Base-by-base conservation (phyloP, 768 basidiomycete species). In the Pleurotus tuoliensis region DNA sequence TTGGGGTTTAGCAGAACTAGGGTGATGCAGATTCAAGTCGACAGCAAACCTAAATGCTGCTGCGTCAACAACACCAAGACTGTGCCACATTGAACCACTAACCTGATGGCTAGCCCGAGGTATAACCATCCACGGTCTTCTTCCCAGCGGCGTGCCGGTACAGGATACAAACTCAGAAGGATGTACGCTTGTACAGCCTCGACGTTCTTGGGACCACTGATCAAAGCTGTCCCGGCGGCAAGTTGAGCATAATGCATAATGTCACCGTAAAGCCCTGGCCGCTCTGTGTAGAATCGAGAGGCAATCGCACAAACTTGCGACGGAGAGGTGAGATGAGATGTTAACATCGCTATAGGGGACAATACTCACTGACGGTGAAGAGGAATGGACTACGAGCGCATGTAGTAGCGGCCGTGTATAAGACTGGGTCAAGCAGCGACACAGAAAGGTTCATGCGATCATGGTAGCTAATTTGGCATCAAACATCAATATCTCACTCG, bases 101-200 rank as follows among this genome's bases (percentile, higher is more conserved):
- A 89, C 90, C 92, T 79, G 58, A 95, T 93, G 6, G 92, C 93
- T 25, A 94, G 76, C 5, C 94, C 94, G 18, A 95, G 84, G 68
- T 90, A 93, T 47, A 95, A 69, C 90, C 92, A 97, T 51, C 87
- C 87, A 24, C 92, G 80, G 64, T 96, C 92, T 61, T 96, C 92
- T 64, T 94, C 92, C 87, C 92, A 94, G 27, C 85, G 81, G 49
- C 82, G 81, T 0, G 85, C 79, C 1, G 90, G 90, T 0, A 90
- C 77, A 55, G 86, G 83, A 71, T 89, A 88, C 62, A 98, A 69
- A 66, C 89, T 85, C 61, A 92, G 73, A 20, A 91, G 72, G 56
- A 92, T 84, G 66, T 93, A 98, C 15, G 88, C 94, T 45, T 88
- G 86, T 48, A 85, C 86, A 68, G 90, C 83, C 64, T 97, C 94